phyloP scores from a whole-genome alignment of 768 basidiomycete species.

The Sporobolomyces roseus region DNA sequence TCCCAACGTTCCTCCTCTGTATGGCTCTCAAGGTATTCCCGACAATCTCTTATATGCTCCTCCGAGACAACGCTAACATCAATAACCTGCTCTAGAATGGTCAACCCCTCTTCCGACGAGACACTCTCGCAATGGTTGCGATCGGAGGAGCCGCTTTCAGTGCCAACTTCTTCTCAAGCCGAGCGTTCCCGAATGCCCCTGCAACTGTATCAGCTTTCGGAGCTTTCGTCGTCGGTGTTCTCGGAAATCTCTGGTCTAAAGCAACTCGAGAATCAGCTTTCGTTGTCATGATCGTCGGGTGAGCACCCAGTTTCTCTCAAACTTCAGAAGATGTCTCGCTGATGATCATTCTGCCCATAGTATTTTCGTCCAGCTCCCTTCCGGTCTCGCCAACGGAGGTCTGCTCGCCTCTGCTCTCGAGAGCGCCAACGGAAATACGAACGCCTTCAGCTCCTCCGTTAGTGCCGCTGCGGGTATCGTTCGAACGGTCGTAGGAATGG shows the following conservation, averaged over 20 bases:
- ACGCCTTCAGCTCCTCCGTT: slow-evolving; percentile 66
- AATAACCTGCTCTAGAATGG: too few relatives aligned
- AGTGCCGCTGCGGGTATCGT: slow-evolving; percentile 71
- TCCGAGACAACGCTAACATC: too few relatives aligned
- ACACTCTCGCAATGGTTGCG: slow-evolving; percentile 51
- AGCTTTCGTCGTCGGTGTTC: slow-evolving; percentile 72
- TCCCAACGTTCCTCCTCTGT: slow-evolving; percentile 65
- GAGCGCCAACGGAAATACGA: slow-evolving; percentile 42
- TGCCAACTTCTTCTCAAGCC: slow-evolving; percentile 65
- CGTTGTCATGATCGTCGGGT: slow-evolving; percentile 63
- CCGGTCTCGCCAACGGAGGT: slow-evolving; percentile 73
- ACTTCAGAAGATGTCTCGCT: too few relatives aligned
- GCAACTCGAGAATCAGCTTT: slow-evolving; percentile 54
- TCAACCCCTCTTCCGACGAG: slow-evolving; percentile 49
- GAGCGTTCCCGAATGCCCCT: slow-evolving; percentile 43
- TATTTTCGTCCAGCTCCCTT: slow-evolving; percentile 78
- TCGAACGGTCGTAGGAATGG: slow-evolving; percentile 67
- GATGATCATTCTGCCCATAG: too few relatives aligned
- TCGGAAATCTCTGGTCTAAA: slow-evolving; percentile 66
- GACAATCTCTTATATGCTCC: neutral
- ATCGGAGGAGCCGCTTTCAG: slow-evolving; percentile 59
- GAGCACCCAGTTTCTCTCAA: neutral
- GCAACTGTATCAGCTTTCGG: slow-evolving; percentile 75
- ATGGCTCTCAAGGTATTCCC: slow-evolving; percentile 56
- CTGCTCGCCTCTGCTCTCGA: slow-evolving; percentile 65